These are phyloP conservation scores for Lycium ferocissimum DNA, from an alignment of 257 asterid species.

Conservation along the genomic window DNA sequence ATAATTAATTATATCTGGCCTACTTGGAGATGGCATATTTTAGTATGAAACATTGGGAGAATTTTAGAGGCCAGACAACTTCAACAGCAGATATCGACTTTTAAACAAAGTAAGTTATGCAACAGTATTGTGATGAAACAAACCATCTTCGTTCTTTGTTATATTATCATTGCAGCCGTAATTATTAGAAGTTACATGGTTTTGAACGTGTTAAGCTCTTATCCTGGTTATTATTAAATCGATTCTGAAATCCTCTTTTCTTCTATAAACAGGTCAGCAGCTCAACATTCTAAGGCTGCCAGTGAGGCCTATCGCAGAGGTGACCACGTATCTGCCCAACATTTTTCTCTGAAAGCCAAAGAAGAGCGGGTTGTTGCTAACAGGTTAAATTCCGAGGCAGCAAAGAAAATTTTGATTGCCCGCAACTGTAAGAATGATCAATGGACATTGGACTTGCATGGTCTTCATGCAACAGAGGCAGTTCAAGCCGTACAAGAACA, in stretches of 20 bases:
- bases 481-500: conserved; percentile 78
- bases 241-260: conserved; percentile 24
- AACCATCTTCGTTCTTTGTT: background rate
- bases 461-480: conserved; percentile 93
- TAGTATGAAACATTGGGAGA: conserved; percentile 5
- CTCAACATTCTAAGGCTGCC: conserved; percentile 75
- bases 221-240: background rate
- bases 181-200: background rate
- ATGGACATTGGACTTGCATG: conserved; percentile 93
- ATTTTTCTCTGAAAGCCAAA: conserved; percentile 66
- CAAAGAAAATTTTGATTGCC: conserved; percentile 66
- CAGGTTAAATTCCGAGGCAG: conserved; percentile 81
- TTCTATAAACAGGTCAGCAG: conserved; percentile 67
- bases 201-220: background rate
- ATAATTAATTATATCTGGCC: conserved; percentile 14
- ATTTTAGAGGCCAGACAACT: background rate
- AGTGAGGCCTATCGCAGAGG: conserved; percentile 79
- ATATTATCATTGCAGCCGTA: background rate
- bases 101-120: background rate
- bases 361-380: conserved; percentile 80
- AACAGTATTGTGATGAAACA: conserved; percentile 1
- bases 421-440: conserved; percentile 69
- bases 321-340: conserved; percentile 70
- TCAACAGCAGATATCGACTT: background rate
- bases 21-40: background rate